Evolutionary conservation across 2,329 filamentous ascomycete genomes (phyloP).

Genomic region (Sporothrix brunneoviolacea): DNA sequence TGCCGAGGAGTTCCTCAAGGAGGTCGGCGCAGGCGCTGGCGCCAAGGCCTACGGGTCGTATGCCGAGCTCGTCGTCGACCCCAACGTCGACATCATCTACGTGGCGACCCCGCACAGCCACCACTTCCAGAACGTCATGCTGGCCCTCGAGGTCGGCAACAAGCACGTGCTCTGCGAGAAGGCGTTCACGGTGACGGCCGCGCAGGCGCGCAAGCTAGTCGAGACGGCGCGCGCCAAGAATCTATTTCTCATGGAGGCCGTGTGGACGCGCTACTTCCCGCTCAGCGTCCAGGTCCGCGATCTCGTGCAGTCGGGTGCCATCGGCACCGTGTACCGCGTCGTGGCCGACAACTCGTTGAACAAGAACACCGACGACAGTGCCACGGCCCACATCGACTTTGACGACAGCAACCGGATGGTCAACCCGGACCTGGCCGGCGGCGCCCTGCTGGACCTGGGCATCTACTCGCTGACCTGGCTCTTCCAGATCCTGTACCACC

Average conservation of each 20-base stretch:
- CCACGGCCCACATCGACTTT: slow-evolving; percentile 39
- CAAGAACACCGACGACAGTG: slow-evolving; percentile 44
- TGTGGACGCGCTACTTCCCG: slow-evolving; percentile 87
- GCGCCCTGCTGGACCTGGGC: slow-evolving; percentile 75
- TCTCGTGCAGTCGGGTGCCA: slow-evolving; percentile 47
- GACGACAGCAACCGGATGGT: slow-evolving; percentile 67
- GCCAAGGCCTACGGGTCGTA: slow-evolving; percentile 76
- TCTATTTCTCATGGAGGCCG: slow-evolving; percentile 76
- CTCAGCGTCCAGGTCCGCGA: slow-evolving; percentile 70
- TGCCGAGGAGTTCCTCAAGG: slow-evolving; percentile 65
- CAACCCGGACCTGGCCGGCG: slow-evolving; percentile 75
- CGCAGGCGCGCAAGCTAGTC: slow-evolving; percentile 66
- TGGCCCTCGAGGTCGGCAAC: slow-evolving; percentile 67
- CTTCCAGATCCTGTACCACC: slow-evolving; percentile 82
- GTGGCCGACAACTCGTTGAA: slow-evolving; percentile 57
- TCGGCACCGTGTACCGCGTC: slow-evolving; percentile 56
- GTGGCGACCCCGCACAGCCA: slow-evolving; percentile 87
- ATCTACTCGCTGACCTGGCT: slow-evolving; percentile 89
- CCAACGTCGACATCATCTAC: slow-evolving; percentile 78
- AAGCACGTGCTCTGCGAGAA: slow-evolving; percentile 92
- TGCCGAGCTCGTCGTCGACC: slow-evolving; percentile 69
- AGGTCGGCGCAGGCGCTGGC: slow-evolving; percentile 56
- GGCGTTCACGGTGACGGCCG: slow-evolving; percentile 76
- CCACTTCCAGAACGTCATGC: slow-evolving; percentile 84
- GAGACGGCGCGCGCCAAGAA: slow-evolving; percentile 66